phyloP scores from a whole-genome alignment of 75 land plant species.

The Isoetes taiwanensis region DNA sequence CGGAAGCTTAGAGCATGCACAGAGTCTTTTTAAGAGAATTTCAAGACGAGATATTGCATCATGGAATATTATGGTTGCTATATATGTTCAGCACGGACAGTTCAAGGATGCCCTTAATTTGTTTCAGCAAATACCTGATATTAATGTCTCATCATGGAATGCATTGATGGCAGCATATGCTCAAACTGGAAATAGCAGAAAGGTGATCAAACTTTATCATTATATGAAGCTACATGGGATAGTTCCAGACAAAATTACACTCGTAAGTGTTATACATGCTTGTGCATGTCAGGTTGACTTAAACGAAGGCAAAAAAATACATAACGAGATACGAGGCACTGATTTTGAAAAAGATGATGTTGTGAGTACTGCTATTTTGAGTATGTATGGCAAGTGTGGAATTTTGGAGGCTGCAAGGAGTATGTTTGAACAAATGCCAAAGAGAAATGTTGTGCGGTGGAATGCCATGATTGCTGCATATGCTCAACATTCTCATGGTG shows the following conservation, averaged over 20 bases:
- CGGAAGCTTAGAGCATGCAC: conserved; percentile 11
- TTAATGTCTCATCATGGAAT: too few species aligned
- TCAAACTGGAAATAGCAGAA: too few species aligned
- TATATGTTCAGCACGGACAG: conserved; percentile 3
- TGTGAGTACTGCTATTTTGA: conserved; percentile 23
- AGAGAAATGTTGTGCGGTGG: conserved; percentile 26
- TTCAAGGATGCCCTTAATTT: conserved; percentile 1
- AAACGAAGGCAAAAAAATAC: conserved; percentile 19
- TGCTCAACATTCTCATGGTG: conserved; percentile 10
- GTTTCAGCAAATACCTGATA: conserved; percentile 1
- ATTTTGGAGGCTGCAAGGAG: conserved; percentile 31
- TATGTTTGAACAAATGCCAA: conserved; percentile 29
- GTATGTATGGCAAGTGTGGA: conserved; percentile 35
- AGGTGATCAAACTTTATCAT: background rate
- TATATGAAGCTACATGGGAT: conserved; percentile 21
- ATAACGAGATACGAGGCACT: conserved; percentile 15
- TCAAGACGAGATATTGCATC: background rate
- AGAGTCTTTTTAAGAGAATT: background rate
- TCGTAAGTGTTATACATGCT: conserved; percentile 18
- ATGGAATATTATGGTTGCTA: conserved; percentile 3
- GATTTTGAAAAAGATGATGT: conserved; percentile 12
- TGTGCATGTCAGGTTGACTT: too few species aligned
- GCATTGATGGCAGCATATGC: too few species aligned
- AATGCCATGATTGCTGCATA: conserved; percentile 28
- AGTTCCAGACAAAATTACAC: conserved; percentile 16